A percentile compares a stretch with the other conserved stretches of the same genome.
These are phyloP conservation scores for Gossypium mustelinum DNA, from an alignment of 345 rosid genomes.

Conservation along the genomic window DNA sequence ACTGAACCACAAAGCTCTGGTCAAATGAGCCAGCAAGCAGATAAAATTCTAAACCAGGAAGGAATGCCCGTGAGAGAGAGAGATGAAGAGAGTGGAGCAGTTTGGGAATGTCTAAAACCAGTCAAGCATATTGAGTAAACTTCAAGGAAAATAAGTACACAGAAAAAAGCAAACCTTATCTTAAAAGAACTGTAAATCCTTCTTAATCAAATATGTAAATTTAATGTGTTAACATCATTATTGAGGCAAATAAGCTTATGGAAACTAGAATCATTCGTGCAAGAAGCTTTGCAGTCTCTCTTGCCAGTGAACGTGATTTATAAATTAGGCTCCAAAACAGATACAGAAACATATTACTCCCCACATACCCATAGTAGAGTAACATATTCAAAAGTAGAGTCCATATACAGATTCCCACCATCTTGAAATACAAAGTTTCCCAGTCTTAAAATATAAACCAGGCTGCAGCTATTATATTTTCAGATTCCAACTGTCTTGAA, in stretches of 20 bases:
- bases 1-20: not conserved
- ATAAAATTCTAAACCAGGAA: not conserved
- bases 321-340: no score
- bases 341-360: no score
- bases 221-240: no score
- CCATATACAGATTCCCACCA: no score
- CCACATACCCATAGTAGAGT: no score
- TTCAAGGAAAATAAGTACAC: not conserved
- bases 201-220: no score
- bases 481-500: not conserved
- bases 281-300: not conserved
- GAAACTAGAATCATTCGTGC: no score
- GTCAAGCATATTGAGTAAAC: not conserved
- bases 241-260: no score
- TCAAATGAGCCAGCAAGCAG: not conserved
- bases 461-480: not conserved
- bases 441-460: not conserved
- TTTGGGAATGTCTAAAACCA: not conserved
- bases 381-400: no score
- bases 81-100: not conserved
- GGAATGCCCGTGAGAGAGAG: not conserved
- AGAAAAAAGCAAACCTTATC: not conserved
- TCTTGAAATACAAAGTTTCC: not conserved
- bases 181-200: not conserved
- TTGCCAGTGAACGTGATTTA: not conserved